These are phyloP conservation scores for Penicillium corylophilum DNA, from an alignment of 2,329 filamentous ascomycete species.

Conservation along the genomic window DNA sequence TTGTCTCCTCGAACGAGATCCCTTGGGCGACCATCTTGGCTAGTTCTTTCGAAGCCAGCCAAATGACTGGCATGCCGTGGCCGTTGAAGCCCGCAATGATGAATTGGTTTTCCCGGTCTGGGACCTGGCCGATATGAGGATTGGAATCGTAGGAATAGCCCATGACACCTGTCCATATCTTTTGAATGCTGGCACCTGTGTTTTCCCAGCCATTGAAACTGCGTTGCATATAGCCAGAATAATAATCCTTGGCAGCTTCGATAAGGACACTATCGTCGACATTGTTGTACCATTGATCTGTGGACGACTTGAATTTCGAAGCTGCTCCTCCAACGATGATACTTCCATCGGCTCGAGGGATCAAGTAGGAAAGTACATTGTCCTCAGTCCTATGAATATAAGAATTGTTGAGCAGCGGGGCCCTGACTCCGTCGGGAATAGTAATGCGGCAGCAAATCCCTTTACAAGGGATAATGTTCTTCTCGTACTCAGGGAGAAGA, in stretches of 20 bases:
- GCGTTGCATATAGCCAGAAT: constrained; percentile 40
- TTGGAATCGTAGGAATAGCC: constrained; percentile 53
- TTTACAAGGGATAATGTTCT: constrained; percentile 75
- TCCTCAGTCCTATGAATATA: constrained; percentile 58
- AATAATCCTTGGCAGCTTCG: constrained; percentile 43
- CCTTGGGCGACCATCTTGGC: constrained; percentile 53
- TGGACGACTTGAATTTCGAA: constrained; percentile 37
- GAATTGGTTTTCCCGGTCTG: constrained; percentile 52
- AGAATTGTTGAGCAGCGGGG: constrained; percentile 46
- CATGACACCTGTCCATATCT: constrained; percentile 50
- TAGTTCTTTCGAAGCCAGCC: constrained; percentile 60
- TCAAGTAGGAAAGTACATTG: constrained; percentile 54
- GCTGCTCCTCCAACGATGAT: constrained; percentile 66
- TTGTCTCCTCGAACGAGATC: constrained; percentile 28
- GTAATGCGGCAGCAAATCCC: constrained; percentile 50
- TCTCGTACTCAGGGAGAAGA: constrained; percentile 67
- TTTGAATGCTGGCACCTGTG: constrained; percentile 32
- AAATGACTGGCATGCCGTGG: constrained; percentile 66
- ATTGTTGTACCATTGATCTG: constrained; percentile 47
- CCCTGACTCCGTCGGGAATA: constrained; percentile 24
- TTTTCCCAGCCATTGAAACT: constrained; percentile 40
- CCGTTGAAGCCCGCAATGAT: constrained; percentile 64
- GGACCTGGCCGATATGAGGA: constrained; percentile 55
- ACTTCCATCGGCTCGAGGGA: constrained; percentile 54
- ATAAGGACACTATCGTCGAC: constrained; percentile 53